These are phyloP conservation scores for Boletus subparvulus DNA, from an alignment of 768 basidiomycete genomes.

Conservation along the genomic window DNA sequence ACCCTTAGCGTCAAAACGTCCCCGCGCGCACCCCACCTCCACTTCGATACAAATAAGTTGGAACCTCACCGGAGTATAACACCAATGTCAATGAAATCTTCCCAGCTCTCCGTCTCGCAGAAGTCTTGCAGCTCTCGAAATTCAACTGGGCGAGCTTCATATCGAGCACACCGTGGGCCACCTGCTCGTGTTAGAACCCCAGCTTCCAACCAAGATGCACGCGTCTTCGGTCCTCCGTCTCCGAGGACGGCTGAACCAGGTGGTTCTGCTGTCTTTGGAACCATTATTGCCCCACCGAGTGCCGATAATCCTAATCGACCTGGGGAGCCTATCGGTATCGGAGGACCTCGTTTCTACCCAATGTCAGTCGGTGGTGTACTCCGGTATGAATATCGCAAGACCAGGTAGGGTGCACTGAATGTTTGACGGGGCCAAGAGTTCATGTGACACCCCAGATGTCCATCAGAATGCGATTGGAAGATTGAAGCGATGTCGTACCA, in stretches of 20 bases:
- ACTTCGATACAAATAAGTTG: neutral
- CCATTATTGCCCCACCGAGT: constrained; percentile 5
- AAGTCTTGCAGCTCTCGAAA: constrained; percentile 12
- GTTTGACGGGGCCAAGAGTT: neutral
- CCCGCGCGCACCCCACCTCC: neutral
- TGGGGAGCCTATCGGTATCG: neutral
- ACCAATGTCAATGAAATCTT: constrained; percentile 14
- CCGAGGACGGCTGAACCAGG: neutral
- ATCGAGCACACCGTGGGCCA: constrained; percentile 20
- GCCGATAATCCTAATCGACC: constrained; percentile 5
- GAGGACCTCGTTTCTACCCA: constrained; percentile 10
- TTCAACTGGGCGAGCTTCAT: constrained; percentile 24
- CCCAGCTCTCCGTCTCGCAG: constrained; percentile 12
- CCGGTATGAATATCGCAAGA: constrained; percentile 5
- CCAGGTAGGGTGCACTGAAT: constrained; percentile 6
- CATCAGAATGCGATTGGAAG: neutral
- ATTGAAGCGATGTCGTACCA: constrained; percentile 17
- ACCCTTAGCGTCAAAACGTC: neutral
- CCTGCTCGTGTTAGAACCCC: constrained; percentile 12
- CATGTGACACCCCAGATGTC: constrained; percentile 5
- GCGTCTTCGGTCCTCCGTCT: neutral
- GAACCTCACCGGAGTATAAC: constrained; percentile 9
- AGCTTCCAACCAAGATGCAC: neutral
- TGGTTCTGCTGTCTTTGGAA: neutral
- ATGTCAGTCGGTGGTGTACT: constrained; percentile 12